These are phyloP conservation scores for Jaapia argillacea DNA, from an alignment of 768 basidiomycete genomes.

Conservation along the genomic window DNA sequence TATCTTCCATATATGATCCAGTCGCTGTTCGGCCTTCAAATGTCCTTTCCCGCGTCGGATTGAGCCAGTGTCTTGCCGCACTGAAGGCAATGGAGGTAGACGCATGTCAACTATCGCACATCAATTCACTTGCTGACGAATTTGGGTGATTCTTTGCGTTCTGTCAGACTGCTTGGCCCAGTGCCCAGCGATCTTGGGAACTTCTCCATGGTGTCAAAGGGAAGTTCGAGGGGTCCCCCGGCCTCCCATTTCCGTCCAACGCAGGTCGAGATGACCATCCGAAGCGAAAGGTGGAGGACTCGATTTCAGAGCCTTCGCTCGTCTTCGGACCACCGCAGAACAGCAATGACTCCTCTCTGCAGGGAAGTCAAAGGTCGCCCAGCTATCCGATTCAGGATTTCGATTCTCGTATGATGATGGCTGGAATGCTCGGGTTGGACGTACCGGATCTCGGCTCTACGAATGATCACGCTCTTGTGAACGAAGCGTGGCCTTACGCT, in stretches of 20 bases:
- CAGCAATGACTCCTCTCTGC: conserved; percentile 13
- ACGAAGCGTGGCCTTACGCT: too few relatives aligned
- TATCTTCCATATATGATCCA: conserved; percentile 17
- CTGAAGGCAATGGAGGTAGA: conserved; percentile 60
- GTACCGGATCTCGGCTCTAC: too few relatives aligned
- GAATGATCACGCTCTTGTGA: too few relatives aligned
- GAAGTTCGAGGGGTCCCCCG: conserved; percentile 28
- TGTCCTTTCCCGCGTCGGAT: conserved; percentile 55
- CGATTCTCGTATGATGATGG: conserved; percentile 55
- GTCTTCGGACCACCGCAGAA: too few relatives aligned
- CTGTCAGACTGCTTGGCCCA: conserved; percentile 57
- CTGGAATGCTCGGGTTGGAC: too few relatives aligned
- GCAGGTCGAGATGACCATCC: not conserved
- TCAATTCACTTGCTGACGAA: conserved; percentile 8
- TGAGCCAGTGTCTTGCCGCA: conserved; percentile 53
- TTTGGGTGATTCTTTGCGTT: too few relatives aligned
- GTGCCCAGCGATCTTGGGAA: conserved; percentile 55
- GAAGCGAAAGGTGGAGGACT: conserved; percentile 49
- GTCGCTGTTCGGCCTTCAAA: conserved; percentile 66
- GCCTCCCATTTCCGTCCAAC: not conserved
- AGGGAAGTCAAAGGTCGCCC: too few relatives aligned
- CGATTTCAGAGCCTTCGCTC: conserved; percentile 31
- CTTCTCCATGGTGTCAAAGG: conserved; percentile 59
- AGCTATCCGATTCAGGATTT: too few relatives aligned
- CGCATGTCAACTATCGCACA: conserved; percentile 12